Percentiles rank a stretch among this genome's conserved stretches.
Conservation (phyloP, 306 rosid genomes). For the Canavalia gladiata region DNA sequence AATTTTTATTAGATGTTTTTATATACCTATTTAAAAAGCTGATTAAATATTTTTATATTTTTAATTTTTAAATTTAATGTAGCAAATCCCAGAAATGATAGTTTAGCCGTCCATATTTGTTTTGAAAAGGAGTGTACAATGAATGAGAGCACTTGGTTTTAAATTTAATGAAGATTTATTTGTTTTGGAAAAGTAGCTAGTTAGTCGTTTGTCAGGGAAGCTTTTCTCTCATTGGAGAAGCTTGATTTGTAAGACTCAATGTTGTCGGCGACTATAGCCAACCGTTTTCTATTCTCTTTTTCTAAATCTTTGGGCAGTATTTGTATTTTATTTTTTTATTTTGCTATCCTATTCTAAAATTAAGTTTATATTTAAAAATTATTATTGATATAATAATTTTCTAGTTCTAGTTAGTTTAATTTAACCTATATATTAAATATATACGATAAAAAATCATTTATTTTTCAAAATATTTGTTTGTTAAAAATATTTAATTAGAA, state of each 20-base stretch:
- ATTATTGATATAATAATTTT: no score
- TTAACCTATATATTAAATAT: no score
- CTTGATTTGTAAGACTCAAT: background rate
- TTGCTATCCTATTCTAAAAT: no score
- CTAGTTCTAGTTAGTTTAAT: no score
- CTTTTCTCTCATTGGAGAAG: background rate
- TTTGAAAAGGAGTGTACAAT: background rate
- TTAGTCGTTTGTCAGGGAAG: background rate
- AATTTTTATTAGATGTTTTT: no score
- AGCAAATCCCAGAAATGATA: no score
- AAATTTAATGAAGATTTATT: background rate
- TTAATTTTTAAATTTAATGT: no score
- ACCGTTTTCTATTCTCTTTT: no score
- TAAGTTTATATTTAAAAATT: no score
- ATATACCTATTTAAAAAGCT: no score
- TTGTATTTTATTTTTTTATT: background rate
- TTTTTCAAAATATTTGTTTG: background rate
- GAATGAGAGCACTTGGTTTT: slow-evolving; percentile 32
- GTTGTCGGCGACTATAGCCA: background rate
- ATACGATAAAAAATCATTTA: background rate
- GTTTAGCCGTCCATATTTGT: no score
- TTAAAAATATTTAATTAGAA: background rate
- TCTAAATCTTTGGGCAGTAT: slow-evolving; percentile 2
- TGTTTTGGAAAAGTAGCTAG: slow-evolving; percentile 1
- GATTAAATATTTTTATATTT: no score